Evolutionary conservation across 306 rosid species (phyloP).

Genomic region (Ammopiptanthus mongolicus): DNA sequence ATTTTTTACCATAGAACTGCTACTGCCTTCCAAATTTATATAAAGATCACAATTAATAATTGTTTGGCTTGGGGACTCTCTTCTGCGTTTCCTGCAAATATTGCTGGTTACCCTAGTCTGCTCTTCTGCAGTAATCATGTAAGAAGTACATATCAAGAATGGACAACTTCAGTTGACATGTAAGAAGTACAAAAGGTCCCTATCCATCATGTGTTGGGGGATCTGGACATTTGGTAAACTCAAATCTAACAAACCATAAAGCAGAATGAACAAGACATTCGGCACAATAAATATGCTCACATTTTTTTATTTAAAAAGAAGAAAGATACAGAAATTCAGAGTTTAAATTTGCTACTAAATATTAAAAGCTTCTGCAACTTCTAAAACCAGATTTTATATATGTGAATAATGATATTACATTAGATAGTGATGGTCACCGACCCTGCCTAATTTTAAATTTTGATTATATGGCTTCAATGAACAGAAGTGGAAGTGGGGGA

Average conservation of each 20-base stretch:
- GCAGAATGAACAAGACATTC: neutral
- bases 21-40: conserved; percentile 68
- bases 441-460: neutral
- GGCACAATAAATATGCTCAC: neutral
- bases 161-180: neutral
- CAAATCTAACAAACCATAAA: neutral
- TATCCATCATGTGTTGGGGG: neutral
- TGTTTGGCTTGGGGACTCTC: conserved; percentile 36
- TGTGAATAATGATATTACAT: neutral
- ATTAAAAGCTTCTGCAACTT: neutral
- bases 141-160: neutral
- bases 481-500: neutral
- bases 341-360: neutral
- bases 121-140: conserved; percentile 48
- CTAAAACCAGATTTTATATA: neutral
- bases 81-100: conserved; percentile 52
- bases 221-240: conserved; percentile 3
- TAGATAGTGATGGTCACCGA: neutral
- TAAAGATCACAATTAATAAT: conserved; percentile 48
- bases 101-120: conserved; percentile 27
- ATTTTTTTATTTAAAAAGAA: neutral
- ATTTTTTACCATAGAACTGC: conserved; percentile 56
- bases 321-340: neutral
- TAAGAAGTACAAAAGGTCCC: neutral
- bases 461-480: neutral